Evolutionary conservation across 371 early-diverging fungal species (phyloP).

Genomic region (Encephalitozoon intestinalis): DNA sequence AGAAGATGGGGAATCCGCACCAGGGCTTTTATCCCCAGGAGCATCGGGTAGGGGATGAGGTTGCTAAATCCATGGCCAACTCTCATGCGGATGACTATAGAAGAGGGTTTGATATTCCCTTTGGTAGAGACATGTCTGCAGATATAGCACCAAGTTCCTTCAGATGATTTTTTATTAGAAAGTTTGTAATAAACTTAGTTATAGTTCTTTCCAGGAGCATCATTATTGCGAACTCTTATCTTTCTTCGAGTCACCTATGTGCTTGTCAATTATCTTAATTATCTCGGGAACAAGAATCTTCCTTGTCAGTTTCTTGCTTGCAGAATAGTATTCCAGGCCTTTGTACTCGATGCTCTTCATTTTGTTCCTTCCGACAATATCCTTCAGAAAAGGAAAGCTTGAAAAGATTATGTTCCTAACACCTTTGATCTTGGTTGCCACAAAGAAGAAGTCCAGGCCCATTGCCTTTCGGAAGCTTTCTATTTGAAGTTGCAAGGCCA

Average conservation of each 20-base stretch:
- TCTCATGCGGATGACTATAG: not conserved
- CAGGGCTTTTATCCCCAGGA: not conserved
- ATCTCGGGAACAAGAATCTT: constrained; percentile 46
- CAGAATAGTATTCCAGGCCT: constrained; percentile 36
- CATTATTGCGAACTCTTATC: not conserved
- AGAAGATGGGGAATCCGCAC: not conserved
- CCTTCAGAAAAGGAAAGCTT: constrained; percentile 32
- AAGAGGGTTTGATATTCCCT: not conserved
- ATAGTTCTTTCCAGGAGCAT: not conserved
- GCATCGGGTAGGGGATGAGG: not conserved
- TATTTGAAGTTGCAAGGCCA: not conserved
- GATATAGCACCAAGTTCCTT: not conserved
- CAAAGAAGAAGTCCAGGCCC: constrained; percentile 48
- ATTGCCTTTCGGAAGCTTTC: constrained; percentile 26
- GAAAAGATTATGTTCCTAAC: constrained; percentile 29
- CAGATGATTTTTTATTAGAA: not conserved
- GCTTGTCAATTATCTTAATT: constrained; percentile 11
- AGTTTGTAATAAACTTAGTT: constrained; percentile 6
- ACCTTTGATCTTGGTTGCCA: constrained; percentile 25
- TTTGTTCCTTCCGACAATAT: not conserved
- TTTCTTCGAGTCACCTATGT: not conserved
- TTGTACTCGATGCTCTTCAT: constrained; percentile 35
- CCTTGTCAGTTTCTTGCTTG: constrained; percentile 30
- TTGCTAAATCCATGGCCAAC: not conserved
- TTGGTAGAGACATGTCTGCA: not conserved